Conservation (phyloP, 768 basidiomycete genomes). For the Pleurotus platypus region DNA sequence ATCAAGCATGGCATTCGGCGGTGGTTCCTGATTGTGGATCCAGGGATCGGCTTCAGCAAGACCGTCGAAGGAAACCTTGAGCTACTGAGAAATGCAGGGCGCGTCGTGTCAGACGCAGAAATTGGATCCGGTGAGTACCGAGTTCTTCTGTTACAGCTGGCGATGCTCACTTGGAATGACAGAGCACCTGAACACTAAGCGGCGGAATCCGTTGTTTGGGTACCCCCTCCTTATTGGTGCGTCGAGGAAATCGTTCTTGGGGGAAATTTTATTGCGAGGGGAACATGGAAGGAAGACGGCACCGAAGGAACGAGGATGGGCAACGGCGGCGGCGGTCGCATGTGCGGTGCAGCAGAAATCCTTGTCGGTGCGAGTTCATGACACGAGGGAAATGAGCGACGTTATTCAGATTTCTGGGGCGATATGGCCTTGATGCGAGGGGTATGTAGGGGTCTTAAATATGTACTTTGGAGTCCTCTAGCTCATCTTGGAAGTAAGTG, state of each 20-base stretch:
- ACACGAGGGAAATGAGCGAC: conserved; percentile 70
- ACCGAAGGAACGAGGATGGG: conserved; percentile 70
- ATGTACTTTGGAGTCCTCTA: too few relatives aligned
- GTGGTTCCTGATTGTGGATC: conserved; percentile 90
- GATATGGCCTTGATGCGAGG: conserved; percentile 35
- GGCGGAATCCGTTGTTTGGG: conserved; percentile 49
- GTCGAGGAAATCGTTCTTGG: conserved; percentile 85
- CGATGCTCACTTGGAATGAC: conserved; percentile 4
- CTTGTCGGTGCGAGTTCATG: conserved; percentile 78
- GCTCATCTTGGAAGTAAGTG: too few relatives aligned
- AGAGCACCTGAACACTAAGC: conserved; percentile 10
- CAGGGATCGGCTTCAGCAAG: conserved; percentile 95
- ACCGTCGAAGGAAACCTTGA: conserved; percentile 68
- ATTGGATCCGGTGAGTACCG: conserved; percentile 25
- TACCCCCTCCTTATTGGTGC: conserved; percentile 72
- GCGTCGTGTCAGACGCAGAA: conserved; percentile 38
- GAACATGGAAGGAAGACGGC: conserved; percentile 50
- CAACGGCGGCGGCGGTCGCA: conserved; percentile 74
- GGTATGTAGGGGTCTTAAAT: too few relatives aligned
- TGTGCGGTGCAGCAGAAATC: conserved; percentile 75
- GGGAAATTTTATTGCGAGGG: conserved; percentile 50
- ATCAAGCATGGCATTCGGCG: conserved; percentile 72
- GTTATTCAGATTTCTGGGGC: conserved; percentile 64
- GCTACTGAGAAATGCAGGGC: conserved; percentile 51
- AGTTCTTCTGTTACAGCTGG: neutral